Base-by-base conservation (phyloP, 2,329 filamentous ascomycete species). In the Orbilia blumenaviensis region DNA sequence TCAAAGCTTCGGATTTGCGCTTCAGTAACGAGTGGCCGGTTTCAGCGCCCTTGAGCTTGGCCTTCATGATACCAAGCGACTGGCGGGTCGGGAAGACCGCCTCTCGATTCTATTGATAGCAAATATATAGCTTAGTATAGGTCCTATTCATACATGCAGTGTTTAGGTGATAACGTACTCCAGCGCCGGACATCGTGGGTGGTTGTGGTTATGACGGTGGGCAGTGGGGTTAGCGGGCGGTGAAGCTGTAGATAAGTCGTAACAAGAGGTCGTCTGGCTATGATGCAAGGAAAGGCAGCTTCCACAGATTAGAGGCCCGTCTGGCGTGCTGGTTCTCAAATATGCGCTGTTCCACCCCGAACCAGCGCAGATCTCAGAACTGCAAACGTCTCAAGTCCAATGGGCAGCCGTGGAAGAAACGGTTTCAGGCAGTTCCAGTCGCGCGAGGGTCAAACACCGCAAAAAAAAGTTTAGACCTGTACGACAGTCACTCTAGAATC, bases 71-170 rank as follows among this genome's bases (percentile, higher is more conserved):
- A 79, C 93, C 94, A 85, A 99, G 87, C 83, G 93, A 96, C 87
- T 99, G 95, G 82, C 95, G 92, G 82, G 95, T 99, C 81, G 95
- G 92, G 85, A 99, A 99, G 85, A 99, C 94, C 82, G 94, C 88
- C 85, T 99, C 95, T 83, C 95, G 90, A 84, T 94, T 93, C 94
- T 97, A 83, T 76, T 23, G 46, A 48, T 36, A 52, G 25, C 48
- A 78, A 14, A 21, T 10, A 8, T 8, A 34, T 29, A 14, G 48
- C n/a, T 75, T 52, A 68, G 63, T n/a, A 32, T 42, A 16, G n/a
- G n/a, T n/a, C n/a, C 34, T 34, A 14, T 36, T 16, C 27, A n/a
- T 25, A 7, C 4, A 23, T 21, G 23, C n/a, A 8, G 8, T 38
- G 18, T 27, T 4, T 21, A 21, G 34, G 23, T 29, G 62, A 21